phyloP scores from a whole-genome alignment of 139 green algal species.

The Pseudopediastrum boryanum region DNA sequence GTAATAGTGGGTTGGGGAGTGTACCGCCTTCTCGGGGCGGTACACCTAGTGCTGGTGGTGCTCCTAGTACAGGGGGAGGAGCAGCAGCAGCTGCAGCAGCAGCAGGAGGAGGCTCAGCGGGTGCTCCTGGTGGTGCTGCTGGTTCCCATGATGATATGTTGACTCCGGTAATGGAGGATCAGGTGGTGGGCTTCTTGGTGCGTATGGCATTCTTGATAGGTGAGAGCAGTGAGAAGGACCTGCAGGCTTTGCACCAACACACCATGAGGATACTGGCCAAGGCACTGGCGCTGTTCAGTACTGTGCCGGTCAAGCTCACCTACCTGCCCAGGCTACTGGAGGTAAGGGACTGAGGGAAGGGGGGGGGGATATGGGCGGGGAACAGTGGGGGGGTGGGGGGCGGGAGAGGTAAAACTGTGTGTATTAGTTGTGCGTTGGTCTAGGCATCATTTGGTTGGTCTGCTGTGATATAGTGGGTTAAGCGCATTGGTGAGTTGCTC shows the following conservation, averaged over 20 bases:
- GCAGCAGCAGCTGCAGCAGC: neutral
- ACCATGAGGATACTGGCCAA: slow-evolving; percentile 44
- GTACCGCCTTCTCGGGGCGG: no score
- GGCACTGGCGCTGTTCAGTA: slow-evolving; percentile 47
- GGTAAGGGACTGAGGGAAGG: no score
- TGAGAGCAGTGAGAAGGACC: slow-evolving; percentile 48
- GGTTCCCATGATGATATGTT: slow-evolving; percentile 50
- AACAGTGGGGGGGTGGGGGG: no score
- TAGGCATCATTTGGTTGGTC: no score
- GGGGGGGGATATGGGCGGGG: no score
- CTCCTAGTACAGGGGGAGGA: no score
- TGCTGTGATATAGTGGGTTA: no score
- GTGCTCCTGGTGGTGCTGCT: neutral
- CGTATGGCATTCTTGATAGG: slow-evolving; percentile 81
- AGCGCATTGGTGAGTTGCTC: no score
- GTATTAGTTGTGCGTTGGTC: no score
- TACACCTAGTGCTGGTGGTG: no score
- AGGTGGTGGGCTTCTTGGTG: slow-evolving; percentile 90
- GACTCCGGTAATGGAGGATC: slow-evolving; percentile 72
- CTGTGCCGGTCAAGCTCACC: slow-evolving; percentile 65
- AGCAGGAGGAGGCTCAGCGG: neutral
- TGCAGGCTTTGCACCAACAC: slow-evolving; percentile 45
- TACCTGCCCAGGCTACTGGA: slow-evolving; percentile 82
- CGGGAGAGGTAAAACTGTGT: no score
- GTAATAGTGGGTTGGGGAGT: no score